Base-by-base conservation (phyloP, 2,329 filamentous ascomycete genomes). In the Aureobasidium sp. region DNA sequence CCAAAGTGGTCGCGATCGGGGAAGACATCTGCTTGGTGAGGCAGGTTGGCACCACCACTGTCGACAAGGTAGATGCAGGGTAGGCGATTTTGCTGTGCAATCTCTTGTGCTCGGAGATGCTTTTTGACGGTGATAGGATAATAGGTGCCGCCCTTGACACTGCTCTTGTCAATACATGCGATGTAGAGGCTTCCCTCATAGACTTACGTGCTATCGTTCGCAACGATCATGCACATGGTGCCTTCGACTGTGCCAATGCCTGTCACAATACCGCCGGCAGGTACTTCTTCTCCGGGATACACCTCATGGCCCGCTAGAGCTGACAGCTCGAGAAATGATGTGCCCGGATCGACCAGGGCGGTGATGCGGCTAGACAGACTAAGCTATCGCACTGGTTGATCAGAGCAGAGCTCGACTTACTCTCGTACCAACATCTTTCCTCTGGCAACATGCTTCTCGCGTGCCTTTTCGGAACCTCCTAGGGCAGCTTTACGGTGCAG, bases 71-170 rank as follows among this genome's bases (percentile, higher is more conserved):
- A 99, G 73, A 99, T 90, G 75, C 93, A 97, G 0, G 86, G 86
- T 10, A 88, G 74, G 63, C 85, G 87, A 75, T 97, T 97, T 74
- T 97, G 90, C 67, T 90, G 85, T 0, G 93, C 93, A 66, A 97
- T 89, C 32, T 89, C 87, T 75, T 99, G 94, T 5, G 93, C 93
- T 65, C 93, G 85, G 17, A 97, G 80, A 75, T 97, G 94, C 80
- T 99, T 99, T 80, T 97, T 97, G 63, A 97, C 90, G 0, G 93
- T 99, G 68, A 97, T 91, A 1, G 93, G 93, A 72, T 93, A 97
- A 77, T 99, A 99, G 1, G 93, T 96, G 27, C 93, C 93, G 58
- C 93, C 93, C 78, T 97, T 99, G 71, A 97, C 93, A 23, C 55
- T 62, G 42, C 10, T 48, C n/a, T 13, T 20, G 37, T 53, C 13